Base-by-base conservation (phyloP, 441 rosid genomes). In the Mallotus japonicus region DNA sequence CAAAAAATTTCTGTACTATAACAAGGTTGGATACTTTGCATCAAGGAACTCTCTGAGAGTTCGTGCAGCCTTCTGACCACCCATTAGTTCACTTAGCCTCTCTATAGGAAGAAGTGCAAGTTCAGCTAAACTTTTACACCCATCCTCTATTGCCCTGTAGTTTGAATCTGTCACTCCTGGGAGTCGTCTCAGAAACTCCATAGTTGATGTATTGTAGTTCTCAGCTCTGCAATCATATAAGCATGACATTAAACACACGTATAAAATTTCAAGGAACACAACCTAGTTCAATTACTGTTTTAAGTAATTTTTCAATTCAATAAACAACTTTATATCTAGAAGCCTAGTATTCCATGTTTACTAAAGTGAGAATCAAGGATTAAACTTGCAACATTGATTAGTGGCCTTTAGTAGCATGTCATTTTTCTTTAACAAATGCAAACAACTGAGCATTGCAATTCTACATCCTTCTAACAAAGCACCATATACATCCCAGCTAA, bases 171-270 rank as follows among this genome's bases (percentile, higher is more conserved):
- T 81, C 49, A 93, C 95, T 15, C 98, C 99, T 0, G 98, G 99
- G n/a, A 95, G 92, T 65, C 99, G 85, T 76, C 99, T 88, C 79
- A 95, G 82, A 80, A 95, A 88, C 90, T 93, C 99, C 68, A 93
- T 92, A 0, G 97, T 98, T 8, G 92, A 85, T 73, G 99, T 91
- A 77, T 91, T 92, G 78, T 91, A 91, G 87, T 91, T 95, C 84
- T 93, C 98, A 2, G 96, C 97, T 83, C 97, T 92, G 93, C 42
- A 49, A 78, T 55, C 51, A 60, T 64, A 14, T 63, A 67, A 72
- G 54, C 13, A 44, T 16, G 15, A 47, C 8, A 19, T 15, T 9
- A 11, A 32, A 16, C 9, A 7, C 12, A 17, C 46, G 34, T 13
- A 22, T 4, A 13, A 6, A 65, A 47, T 16, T 3, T 8, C 8